Conservation (phyloP, 2,329 filamentous ascomycete genomes). For the Colletotrichum spinosum region DNA sequence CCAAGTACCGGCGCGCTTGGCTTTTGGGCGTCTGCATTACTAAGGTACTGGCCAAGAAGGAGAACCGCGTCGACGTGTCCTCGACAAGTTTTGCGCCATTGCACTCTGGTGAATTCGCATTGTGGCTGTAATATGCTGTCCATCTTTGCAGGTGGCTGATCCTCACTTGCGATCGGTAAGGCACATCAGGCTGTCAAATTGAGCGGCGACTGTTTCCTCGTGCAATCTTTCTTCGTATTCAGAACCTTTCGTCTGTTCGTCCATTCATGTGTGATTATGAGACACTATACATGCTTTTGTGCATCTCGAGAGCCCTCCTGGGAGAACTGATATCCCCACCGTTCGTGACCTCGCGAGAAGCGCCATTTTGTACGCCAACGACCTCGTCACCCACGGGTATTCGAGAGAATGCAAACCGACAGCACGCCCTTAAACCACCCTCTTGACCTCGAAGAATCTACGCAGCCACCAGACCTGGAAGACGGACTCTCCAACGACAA, state of each 20-base stretch:
- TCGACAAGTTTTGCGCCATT: too few species aligned
- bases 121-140: too few species aligned
- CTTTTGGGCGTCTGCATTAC: too few species aligned
- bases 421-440: conserved; percentile 64
- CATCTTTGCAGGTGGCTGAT: too few species aligned
- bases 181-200: not conserved
- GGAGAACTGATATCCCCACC: not conserved
- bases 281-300: conserved; percentile 25
- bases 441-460: conserved; percentile 93
- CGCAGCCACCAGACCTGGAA: conserved; percentile 99
- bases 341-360: not conserved
- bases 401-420: conserved; percentile 9
- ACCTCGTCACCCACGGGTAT: conserved; percentile 28
- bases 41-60: too few species aligned
- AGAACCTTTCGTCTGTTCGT: conserved; percentile 14
- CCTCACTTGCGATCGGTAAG: too few species aligned
- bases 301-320: not conserved
- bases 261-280: conserved; percentile 32
- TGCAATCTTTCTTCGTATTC: not conserved
- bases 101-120: too few species aligned
- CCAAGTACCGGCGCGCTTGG: too few species aligned
- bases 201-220: not conserved
- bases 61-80: too few species aligned
- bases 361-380: conserved; percentile 20
- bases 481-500: conserved; percentile 89